These are phyloP conservation scores for Eutrema japonicum DNA, from an alignment of 345 rosid genomes.

Conservation along the genomic window DNA sequence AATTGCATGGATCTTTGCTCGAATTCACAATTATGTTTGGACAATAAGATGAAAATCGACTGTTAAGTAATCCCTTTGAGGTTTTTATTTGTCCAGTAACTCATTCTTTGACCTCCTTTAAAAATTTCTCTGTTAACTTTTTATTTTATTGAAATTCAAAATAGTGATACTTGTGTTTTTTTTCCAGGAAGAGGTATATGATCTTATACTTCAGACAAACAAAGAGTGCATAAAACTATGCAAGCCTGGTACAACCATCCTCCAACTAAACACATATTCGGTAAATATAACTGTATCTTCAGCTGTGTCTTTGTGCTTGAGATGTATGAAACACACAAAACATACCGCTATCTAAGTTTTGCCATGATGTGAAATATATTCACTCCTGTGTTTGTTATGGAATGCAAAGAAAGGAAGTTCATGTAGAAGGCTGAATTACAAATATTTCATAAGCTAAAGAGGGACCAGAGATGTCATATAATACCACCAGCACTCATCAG, in stretches of 20 bases:
- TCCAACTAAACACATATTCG: conserved; percentile 70
- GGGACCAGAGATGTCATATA: conserved; percentile 6
- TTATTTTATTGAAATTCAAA: not conserved
- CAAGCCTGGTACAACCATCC: conserved; percentile 79
- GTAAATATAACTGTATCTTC: conserved; percentile 49
- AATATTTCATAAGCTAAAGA: not conserved
- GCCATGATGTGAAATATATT: conserved; percentile 2
- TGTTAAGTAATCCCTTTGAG: not conserved
- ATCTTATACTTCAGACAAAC: conserved; percentile 85
- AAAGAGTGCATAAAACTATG: conserved; percentile 76
- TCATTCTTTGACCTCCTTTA: not conserved
- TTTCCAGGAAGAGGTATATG: conserved; percentile 81
- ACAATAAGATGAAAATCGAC: not conserved
- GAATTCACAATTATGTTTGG: not conserved
- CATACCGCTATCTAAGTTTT: not conserved
- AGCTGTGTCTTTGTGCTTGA: conserved; percentile 14
- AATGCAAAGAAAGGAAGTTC: not conserved
- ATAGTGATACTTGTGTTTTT: not conserved
- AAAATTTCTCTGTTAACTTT: not conserved
- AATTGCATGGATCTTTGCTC: not conserved
- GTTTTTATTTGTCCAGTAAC: not conserved
- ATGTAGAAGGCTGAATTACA: conserved; percentile 12
- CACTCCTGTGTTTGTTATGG: conserved; percentile 1
- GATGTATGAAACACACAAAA: conserved; percentile 11
- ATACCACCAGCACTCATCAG: conserved; percentile 9